These are phyloP conservation scores for Solanum chiquidenum DNA, from an alignment of 257 asterid species.

Conservation along the genomic window DNA sequence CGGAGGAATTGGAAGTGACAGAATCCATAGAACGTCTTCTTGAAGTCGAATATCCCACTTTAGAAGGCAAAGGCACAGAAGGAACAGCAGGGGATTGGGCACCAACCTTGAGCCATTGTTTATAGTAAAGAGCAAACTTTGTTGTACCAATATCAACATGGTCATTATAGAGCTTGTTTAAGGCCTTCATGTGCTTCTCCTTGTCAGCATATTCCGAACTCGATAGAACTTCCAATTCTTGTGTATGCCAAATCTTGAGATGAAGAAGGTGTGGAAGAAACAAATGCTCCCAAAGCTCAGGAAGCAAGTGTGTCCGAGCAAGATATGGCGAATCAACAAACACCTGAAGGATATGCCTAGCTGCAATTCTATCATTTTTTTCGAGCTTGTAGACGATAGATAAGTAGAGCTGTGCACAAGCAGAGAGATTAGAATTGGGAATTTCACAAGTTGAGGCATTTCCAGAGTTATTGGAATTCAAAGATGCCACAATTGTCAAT, in stretches of 20 bases:
- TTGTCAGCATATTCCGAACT: slow-evolving; percentile 16
- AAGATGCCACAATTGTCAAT: slow-evolving; percentile 32
- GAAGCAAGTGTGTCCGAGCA: slow-evolving; percentile 62
- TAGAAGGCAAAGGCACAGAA: slow-evolving; percentile 50
- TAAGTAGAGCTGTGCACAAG: slow-evolving; percentile 61
- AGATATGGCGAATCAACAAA: slow-evolving; percentile 52
- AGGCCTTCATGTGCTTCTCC: slow-evolving; percentile 26
- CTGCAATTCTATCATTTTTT: slow-evolving; percentile 46
- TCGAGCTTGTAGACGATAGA: slow-evolving; percentile 50
- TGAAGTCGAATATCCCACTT: slow-evolving; percentile 15
- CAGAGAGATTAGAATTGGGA: slow-evolving; percentile 31
- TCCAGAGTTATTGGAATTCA: slow-evolving; percentile 11
- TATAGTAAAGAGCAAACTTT: slow-evolving; percentile 56
- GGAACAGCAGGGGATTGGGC: slow-evolving; percentile 60
- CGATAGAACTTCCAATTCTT: slow-evolving; percentile 37
- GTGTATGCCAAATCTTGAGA: slow-evolving; percentile 62
- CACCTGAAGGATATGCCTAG: slow-evolving; percentile 48
- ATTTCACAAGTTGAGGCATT: slow-evolving; percentile 13
- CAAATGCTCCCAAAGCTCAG: slow-evolving; percentile 72
- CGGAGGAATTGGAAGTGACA: slow-evolving; percentile 19
- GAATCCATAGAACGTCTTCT: slow-evolving; percentile 54
- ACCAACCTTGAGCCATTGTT: slow-evolving; percentile 71
- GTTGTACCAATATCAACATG: slow-evolving; percentile 59
- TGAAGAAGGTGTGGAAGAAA: slow-evolving; percentile 88
- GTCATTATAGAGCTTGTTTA: slow-evolving; percentile 35